These are phyloP conservation scores for Aureobasidium sp. DNA, from an alignment of 2,329 filamentous ascomycete species.

Conservation along the genomic window DNA sequence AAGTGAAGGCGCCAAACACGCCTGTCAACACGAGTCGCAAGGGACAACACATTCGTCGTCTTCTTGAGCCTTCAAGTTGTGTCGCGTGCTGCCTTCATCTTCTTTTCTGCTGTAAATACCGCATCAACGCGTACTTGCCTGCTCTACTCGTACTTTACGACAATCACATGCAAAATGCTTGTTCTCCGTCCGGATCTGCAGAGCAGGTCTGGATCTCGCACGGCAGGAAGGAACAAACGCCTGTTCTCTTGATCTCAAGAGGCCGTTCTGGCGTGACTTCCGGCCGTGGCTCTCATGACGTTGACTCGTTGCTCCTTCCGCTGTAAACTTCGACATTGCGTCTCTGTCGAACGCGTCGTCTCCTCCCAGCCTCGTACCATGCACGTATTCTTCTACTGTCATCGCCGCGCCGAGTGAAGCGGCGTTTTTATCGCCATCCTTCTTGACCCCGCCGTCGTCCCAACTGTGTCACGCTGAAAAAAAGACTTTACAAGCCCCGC, in stretches of 20 bases:
- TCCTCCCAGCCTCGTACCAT: not conserved
- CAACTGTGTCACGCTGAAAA: not conserved
- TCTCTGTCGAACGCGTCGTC: not conserved
- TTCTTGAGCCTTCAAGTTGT: not conserved
- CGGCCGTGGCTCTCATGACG: not conserved
- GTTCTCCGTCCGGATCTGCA: not conserved
- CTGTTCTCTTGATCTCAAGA: not conserved
- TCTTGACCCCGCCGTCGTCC: not conserved
- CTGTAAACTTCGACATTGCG: not conserved
- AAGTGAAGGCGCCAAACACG: not conserved
- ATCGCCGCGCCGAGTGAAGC: not conserved
- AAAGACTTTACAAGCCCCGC: not conserved
- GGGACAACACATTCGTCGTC: not conserved
- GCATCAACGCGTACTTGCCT: no score
- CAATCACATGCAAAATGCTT: not conserved
- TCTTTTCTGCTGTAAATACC: not conserved
- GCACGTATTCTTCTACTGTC: not conserved
- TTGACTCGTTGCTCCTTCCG: not conserved
- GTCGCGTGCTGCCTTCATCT: not conserved
- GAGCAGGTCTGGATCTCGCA: no score
- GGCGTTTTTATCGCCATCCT: not conserved
- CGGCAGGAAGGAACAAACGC: not conserved
- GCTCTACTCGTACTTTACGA: not conserved
- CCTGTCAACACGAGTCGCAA: not conserved
- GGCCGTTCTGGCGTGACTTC: not conserved